Percentiles rank a stretch among this genome's conserved stretches.
Conservation (phyloP, 768 basidiomycete genomes). For the Phlebiopsis gigantea region DNA sequence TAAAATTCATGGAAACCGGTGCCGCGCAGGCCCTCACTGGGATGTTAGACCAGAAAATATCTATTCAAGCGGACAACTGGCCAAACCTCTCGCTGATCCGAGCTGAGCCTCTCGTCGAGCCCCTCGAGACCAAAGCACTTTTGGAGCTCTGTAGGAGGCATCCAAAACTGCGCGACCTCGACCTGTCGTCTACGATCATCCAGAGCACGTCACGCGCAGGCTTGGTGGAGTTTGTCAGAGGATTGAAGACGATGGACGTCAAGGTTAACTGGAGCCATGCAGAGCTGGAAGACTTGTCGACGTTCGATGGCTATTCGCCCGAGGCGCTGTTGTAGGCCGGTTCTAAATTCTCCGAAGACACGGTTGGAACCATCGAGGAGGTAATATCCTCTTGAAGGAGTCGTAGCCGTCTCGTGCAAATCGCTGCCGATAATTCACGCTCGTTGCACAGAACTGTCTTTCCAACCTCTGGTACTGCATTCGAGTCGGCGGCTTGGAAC, state of each 20-base stretch:
- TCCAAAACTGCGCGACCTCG: not conserved
- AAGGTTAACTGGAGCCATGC: too few species aligned
- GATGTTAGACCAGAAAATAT: not conserved
- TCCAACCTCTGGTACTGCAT: too few species aligned
- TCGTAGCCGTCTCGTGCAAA: too few species aligned
- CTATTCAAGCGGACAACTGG: not conserved
- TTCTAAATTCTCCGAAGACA: too few species aligned
- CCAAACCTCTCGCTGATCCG: not conserved
- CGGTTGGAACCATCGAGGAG: too few species aligned
- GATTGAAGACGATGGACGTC: not conserved
- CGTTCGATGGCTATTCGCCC: too few species aligned
- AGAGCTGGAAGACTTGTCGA: too few species aligned
- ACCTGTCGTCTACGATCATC: not conserved
- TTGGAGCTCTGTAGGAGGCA: not conserved
- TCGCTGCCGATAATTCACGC: too few species aligned
- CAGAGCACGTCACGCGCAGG: not conserved
- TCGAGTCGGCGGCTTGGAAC: too few species aligned
- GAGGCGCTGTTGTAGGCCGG: too few species aligned
- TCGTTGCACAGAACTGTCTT: too few species aligned
- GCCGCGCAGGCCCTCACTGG: not conserved
- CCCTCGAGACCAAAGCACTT: not conserved
- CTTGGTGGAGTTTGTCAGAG: not conserved
- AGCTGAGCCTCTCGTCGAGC: not conserved
- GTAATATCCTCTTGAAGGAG: too few species aligned
- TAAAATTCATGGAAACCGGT: not conserved